Conservation (phyloP, 306 rosid species). For the Hippophae rhamnoides region DNA sequence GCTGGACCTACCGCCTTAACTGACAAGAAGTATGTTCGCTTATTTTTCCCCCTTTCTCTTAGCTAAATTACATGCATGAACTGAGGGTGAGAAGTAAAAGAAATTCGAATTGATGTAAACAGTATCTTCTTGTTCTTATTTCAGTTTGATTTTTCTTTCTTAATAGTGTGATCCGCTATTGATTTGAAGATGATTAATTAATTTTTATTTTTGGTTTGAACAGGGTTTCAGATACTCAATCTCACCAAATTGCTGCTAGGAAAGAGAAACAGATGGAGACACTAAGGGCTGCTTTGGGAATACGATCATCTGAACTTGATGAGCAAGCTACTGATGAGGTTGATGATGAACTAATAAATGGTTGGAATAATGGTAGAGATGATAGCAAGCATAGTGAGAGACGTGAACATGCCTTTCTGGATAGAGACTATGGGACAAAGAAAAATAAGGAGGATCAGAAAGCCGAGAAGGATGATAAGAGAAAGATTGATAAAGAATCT, state of each 20-base stretch:
- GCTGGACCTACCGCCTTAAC: constrained; percentile 25
- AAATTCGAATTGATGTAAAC: too few species aligned
- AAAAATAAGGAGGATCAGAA: constrained; percentile 38
- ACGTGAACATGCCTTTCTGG: constrained; percentile 72
- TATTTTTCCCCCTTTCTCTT: neutral
- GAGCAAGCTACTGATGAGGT: constrained; percentile 40
- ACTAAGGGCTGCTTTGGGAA: constrained; percentile 76
- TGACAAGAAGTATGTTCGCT: constrained; percentile 28
- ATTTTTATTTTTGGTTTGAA: neutral
- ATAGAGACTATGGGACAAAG: constrained; percentile 53
- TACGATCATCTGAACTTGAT: constrained; percentile 32
- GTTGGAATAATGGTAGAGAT: constrained; percentile 29
- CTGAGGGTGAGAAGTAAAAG: neutral
- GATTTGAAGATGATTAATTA: too few species aligned
- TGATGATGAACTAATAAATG: constrained; percentile 31
- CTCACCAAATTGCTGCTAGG: constrained; percentile 94
- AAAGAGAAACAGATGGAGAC: constrained; percentile 92
- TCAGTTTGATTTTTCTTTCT: too few species aligned
- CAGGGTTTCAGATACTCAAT: constrained; percentile 83
- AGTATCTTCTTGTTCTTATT: too few species aligned
- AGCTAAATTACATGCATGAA: neutral
- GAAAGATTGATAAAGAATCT: constrained; percentile 31
- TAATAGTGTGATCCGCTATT: too few species aligned
- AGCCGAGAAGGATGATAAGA: constrained; percentile 42
- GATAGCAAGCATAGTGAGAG: constrained; percentile 33